Evolutionary conservation across 2,329 filamentous ascomycete species (phyloP), one percentile per base, ranked within the genome.

Genomic region (Diaporthe australafricana): DNA sequence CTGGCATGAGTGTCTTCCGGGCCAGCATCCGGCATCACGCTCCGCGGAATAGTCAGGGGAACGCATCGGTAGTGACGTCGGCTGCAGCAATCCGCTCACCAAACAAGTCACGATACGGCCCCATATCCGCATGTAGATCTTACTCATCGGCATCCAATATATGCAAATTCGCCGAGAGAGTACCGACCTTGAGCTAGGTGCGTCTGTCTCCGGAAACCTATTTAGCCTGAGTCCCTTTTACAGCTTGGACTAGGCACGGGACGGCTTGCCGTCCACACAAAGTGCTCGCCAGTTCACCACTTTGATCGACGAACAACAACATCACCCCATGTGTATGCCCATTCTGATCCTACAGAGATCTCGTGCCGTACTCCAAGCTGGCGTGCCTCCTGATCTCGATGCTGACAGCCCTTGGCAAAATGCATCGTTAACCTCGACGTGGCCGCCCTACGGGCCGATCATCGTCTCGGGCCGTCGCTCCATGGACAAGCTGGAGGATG

Each of bases 141-240:
- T 65, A 27, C 60, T 50, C 45, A 38, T 38, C 60, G 48, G 30
- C 6, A 50, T 65, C 27, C 60, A 48, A 63, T 69, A 60, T 42
- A 45, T 56, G 40, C 20, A 62, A 53, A 50, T 50, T 50, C 60
- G 42, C 42, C 60, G 53, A 60, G 53, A 50, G 42, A 38, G 53
- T 38, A 60, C 27, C 30, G 38, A 40, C 30, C 14, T 47, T 45
- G 52, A 57, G 50, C 66, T 42, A 57, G 52, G 66, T 27, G 25
- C 52, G 38, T 68, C 66, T 68, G 52, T 68, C 66, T 68, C 66
- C 40, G 66, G n/a, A 12, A 42, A 17, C 38, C 66, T 38, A 57
- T 68, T 68, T 57, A 68, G 66, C 38, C 66, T 32, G 45, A 65
- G 60, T 65, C 42, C 60, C 40, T 9, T 25, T 65, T 25, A 50